These are phyloP conservation scores for Dactylella cylindrospora DNA, from an alignment of 2,329 filamentous ascomycete species.

Conservation along the genomic window DNA sequence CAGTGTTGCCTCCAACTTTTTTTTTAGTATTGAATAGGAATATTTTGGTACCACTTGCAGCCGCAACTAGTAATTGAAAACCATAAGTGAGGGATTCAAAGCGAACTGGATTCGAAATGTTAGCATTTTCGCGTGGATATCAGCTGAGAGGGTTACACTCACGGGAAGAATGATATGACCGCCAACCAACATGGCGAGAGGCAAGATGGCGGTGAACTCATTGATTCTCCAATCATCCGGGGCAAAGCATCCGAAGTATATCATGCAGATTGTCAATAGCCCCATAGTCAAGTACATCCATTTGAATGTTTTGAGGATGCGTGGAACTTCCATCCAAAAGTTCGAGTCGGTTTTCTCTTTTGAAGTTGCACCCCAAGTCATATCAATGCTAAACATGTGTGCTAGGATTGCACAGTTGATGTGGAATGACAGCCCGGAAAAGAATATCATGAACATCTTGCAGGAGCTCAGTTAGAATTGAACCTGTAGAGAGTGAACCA, in stretches of 20 bases:
- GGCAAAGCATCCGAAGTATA: slow-evolving; percentile 47
- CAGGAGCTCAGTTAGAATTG: not conserved
- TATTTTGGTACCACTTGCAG: too few species aligned
- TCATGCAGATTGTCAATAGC: slow-evolving; percentile 47
- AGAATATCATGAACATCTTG: slow-evolving; percentile 3
- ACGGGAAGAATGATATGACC: slow-evolving; percentile 63
- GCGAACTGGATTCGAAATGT: too few species aligned
- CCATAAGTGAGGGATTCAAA: slow-evolving; percentile 1
- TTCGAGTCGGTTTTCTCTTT: slow-evolving; percentile 33
- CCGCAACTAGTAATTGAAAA: not conserved
- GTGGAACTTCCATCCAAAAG: slow-evolving; percentile 24
- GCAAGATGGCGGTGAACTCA: slow-evolving; percentile 63
- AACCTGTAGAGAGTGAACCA: not conserved
- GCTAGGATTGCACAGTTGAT: slow-evolving; percentile 16
- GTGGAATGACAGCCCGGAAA: slow-evolving; percentile 44
- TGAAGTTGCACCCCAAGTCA: slow-evolving; percentile 50
- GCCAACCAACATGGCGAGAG: slow-evolving; percentile 58
- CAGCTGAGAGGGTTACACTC: too few species aligned
- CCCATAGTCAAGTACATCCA: slow-evolving; percentile 46
- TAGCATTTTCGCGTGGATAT: too few species aligned
- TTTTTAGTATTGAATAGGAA: too few species aligned
- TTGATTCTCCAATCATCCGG: slow-evolving; percentile 60
- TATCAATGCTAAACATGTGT: slow-evolving; percentile 55
- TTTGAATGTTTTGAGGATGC: slow-evolving; percentile 24
- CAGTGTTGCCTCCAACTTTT: too few species aligned